Base-by-base conservation (phyloP, 441 rosid genomes). In the Syzygium malaccense region DNA sequence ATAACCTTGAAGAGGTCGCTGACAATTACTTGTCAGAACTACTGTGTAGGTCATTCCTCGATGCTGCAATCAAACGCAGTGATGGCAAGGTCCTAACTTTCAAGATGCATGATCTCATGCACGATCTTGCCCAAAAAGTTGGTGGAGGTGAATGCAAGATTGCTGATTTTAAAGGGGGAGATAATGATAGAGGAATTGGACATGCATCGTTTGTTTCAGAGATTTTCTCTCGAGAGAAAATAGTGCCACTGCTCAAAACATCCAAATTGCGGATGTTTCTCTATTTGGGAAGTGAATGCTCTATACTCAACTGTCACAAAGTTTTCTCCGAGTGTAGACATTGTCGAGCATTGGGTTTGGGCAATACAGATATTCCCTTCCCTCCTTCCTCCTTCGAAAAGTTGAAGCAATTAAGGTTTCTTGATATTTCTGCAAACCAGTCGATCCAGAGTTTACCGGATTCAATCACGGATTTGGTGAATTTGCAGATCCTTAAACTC, bases 351-450 rank as follows among this genome's bases (percentile, higher is more conserved):
- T 68, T 68, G 48, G 2, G 1, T 33, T 68, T 68, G 26, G 3
- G 6, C 0, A 0, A 5, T 68, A 1, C 3, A 68, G 0, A 68
- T 19, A 19, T 33, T 19, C 48, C 26, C 19, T 28, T 68, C 48
- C 28, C 14, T 68, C 49, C 79, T 68, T 33, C 49, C 8, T 68
- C 79, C 0, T 33, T 68, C 1, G 49, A 3, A 68, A 68, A 68
- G 49, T 68, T 68, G 79, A 68, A 68, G 49, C 2, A 33, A 0
- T 68, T 68, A 10, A 68, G 79, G 23, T 19, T 18, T 33, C 79
- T 68, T 33, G 0, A 19, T 4, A 33, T 68, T 68, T 19, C 0
- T 0, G 0, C 0, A 12, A 33, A 33, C 12, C 4, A 9, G 9
- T 68, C 79, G 1, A 10, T 68, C 15, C 4, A 19, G 0, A 33